Evolutionary conservation across 495 filamentous ascomycete species (phyloP), one percentile per base, ranked within the genome.

Genomic region (Podospora fimiseda): DNA sequence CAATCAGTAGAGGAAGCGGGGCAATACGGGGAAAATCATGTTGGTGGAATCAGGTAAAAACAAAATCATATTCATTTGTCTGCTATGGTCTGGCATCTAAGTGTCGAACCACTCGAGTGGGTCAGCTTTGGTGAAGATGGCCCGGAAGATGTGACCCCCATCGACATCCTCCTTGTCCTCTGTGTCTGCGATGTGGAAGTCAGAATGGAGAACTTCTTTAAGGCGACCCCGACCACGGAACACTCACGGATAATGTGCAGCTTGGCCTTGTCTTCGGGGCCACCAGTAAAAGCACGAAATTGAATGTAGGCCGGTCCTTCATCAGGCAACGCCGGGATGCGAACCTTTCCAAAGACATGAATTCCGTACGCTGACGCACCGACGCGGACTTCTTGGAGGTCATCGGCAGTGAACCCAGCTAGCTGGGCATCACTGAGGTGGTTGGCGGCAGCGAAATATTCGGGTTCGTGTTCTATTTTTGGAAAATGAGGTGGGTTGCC

Each of bases 51-150:
- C n/a, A n/a, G n/a, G n/a, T n/a, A n/a, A n/a, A n/a, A n/a, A n/a
- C n/a, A n/a, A n/a, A n/a, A n/a, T n/a, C n/a, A n/a, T n/a, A n/a
- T n/a, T n/a, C n/a, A n/a, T n/a, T n/a, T n/a, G n/a, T n/a, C n/a
- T n/a, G n/a, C n/a, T n/a, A n/a, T n/a, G n/a, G n/a, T n/a, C n/a
- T n/a, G n/a, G n/a, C n/a, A n/a, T n/a, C 47, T 53, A 82, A 18
- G 75, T 75, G 47, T 83, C 79, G 61, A 83, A 81, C 76, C 77
- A 81, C 55, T 78, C 76, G 27, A 83, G 63, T 15, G 64, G 54
- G 58, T 83, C 80, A 11, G 71, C 63, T 63, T 76, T 70, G 14
- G 60, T 65, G 55, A 81, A 74, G 48, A 82, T 74, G 2, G 78
- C 80, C 9, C 74, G 70, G 60, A 73, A 82, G 16, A 41, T 68